Evolutionary conservation across 2,329 filamentous ascomycete species (phyloP).

Genomic region (Diaporthe citri): DNA sequence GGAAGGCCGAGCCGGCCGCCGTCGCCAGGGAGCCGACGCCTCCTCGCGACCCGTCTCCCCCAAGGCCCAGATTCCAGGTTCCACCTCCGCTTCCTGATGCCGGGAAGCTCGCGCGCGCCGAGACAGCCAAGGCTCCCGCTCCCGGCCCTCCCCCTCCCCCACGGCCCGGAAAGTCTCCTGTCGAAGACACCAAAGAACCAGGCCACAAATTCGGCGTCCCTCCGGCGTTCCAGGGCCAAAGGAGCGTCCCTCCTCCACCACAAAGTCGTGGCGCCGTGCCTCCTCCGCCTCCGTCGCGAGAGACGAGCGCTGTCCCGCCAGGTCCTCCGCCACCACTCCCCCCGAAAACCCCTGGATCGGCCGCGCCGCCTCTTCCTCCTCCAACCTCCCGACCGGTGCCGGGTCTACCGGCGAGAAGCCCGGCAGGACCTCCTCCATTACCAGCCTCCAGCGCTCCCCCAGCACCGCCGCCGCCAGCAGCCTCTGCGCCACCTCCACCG

Average conservation of each 20-base stretch:
- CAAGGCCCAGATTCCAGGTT: constrained; percentile 80
- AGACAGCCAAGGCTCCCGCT: constrained; percentile 59
- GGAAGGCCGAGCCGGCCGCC: constrained; percentile 60
- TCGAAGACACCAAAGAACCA: constrained; percentile 73
- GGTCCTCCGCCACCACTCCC: constrained; percentile 59
- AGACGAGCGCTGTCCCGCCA: constrained; percentile 47
- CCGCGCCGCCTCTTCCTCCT: constrained; percentile 64
- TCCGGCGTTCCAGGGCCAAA: constrained; percentile 80
- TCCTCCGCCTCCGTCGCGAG: constrained; percentile 73
- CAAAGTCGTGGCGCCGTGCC: constrained; percentile 79
- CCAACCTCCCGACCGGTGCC: constrained; percentile 65
- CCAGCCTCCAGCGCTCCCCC: constrained; percentile 49
- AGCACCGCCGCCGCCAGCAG: constrained; percentile 51
- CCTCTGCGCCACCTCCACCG: constrained; percentile 50
- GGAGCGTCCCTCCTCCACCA: constrained; percentile 79
- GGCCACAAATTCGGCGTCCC: constrained; percentile 79
- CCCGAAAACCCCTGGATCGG: constrained; percentile 60
- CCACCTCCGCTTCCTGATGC: constrained; percentile 92
- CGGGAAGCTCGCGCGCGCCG: constrained; percentile 81
- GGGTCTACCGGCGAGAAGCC: constrained; percentile 53
- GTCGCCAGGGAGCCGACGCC: constrained; percentile 63
- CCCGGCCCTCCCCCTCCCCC: constrained; percentile 77
- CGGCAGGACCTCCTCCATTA: constrained; percentile 48
- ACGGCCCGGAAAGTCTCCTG: constrained; percentile 76
- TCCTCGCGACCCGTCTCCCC: constrained; percentile 79